Base-by-base conservation (phyloP, 1,139 yeast species). In the Groenewaldozyma auringiensis region DNA sequence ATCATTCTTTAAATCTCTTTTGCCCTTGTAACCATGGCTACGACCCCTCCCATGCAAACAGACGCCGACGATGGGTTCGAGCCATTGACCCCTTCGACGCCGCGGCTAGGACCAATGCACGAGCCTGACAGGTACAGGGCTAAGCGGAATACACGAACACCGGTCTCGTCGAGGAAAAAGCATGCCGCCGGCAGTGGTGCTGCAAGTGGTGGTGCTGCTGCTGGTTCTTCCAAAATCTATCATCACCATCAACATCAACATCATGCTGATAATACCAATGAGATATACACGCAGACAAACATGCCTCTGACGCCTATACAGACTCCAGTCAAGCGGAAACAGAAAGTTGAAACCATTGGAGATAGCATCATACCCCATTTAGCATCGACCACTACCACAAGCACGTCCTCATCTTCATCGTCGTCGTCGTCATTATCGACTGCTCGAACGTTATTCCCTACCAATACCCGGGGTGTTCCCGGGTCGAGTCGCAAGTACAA, bases 101-200 rank as follows among this genome's bases (percentile, higher is more conserved):
- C 69, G 11, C 56, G 65, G 20, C 61, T 52, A 48, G 68, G 64
- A 8, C 63, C 67, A 11, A 54, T 64, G 44, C 66, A 60, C 35
- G 67, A 64, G 50, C 61, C 61, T 37, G 60, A 63, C 46, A 44
- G 48, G 41, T 52, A 47, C 41, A 34, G 51, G 17, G 46, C 48
- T 34, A 46, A 45, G 38, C 44, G 44, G 29, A 34, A 36, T 32
- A 11, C 36, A 16, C 17, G 17, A 11, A 37, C 27, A 21, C 37
- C 32, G 13, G 21, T 38, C 9, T 21, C 42, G 9, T 16, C 14
- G 29, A 42, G 37, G 32, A 37, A 20, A 37, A 22, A 27, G 21
- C 34, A 22, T 17, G 25, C 16, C n/a, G 21, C 20, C 34, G 41
- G 8, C 31, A 11, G 17, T 11, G 36, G 14, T 11, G 9, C 36